Evolutionary conservation across 352 stramenopile species (phyloP), one percentile per base, ranked within the genome.

Genomic region (Phytophthora pluvialis): DNA sequence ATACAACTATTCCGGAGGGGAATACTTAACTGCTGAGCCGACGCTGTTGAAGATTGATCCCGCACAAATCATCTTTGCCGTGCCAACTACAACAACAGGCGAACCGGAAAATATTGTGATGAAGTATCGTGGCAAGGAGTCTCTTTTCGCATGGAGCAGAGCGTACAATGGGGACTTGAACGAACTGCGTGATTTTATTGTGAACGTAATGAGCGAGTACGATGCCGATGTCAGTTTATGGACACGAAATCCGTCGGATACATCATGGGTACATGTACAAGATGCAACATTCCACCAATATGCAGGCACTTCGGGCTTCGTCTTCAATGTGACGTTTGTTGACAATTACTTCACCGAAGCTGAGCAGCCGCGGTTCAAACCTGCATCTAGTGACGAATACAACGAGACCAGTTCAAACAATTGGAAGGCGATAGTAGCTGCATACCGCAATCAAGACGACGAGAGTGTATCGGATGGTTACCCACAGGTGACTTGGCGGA

Each of bases 61-160:
- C 3, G 57, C 64, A 25, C 11, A 55, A 35, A 66, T 50, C 11
- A 15, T 54, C 15, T 67, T 72, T 40, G 31, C 25, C 16, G 35
- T 72, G 13, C 31, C 56, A 13, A 53, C 16, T 26, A 65, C 38
- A 45, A 11, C 56, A 40, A 52, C 57, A 36, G 59, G 59, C n/a
- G 13, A 40, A 2, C n/a, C 15, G n/a, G 49, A 71, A 38, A 36
- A 54, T 16, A 47, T 72, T 25, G 15, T 67, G 4, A 67, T 67
- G 57, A 72, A 56, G n/a, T 71, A 53, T 44, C 63, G 48, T 26
- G 63, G 49, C 18, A 51, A 62, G 13, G 63, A 71, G 7, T 43
- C 4, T 15, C 2, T 46, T 21, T 63, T 70, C 49, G 4, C 38
- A 36, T 64, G 50, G 52, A 32, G 32, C 0, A 8, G 33, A 31